Percentiles rank a stretch among this genome's conserved stretches.
These are phyloP conservation scores for Lathyrus aphaca DNA, from an alignment of 306 rosid species.

Conservation along the genomic window DNA sequence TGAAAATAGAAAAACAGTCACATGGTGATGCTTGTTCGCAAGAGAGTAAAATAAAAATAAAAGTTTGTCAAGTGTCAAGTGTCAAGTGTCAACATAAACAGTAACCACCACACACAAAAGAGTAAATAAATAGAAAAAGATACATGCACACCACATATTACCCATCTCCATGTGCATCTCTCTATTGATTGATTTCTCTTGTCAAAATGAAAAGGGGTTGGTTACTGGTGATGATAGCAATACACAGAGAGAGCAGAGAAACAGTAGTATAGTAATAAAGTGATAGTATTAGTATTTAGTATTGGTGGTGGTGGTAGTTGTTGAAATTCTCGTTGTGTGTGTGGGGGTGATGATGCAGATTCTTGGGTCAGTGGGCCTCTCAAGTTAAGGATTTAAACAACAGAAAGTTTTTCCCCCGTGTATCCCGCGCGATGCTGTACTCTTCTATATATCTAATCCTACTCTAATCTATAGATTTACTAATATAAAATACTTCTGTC, in stretches of 20 bases:
- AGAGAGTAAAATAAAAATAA: background rate
- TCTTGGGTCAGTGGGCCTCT: conserved; percentile 34
- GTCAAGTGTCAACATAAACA: conserved; percentile 40
- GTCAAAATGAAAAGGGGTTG: background rate
- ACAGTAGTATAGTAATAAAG: conserved; percentile 5
- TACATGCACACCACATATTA: background rate
- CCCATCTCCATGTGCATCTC: conserved; percentile 2
- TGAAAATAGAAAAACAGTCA: conserved; percentile 33
- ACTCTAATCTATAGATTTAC: background rate
- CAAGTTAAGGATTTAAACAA: conserved; percentile 10
- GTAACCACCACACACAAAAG: conserved; percentile 24
- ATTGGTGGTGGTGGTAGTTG: background rate
- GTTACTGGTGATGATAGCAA: background rate
- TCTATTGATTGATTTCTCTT: conserved; percentile 10
- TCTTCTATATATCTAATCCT: background rate
- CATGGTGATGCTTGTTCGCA: background rate
- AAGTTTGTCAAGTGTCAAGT: background rate
- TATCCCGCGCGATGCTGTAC: conserved; percentile 72
- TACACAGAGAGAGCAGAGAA: background rate
- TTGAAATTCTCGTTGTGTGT: conserved; percentile 11
- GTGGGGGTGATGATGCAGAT: conserved; percentile 10
- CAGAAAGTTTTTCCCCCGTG: conserved; percentile 62
- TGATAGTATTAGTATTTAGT: background rate
- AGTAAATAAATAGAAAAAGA: background rate
- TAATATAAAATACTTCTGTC: too few species aligned